Base-by-base conservation (phyloP, 441 rosid species). In the Erodium moschatum region DNA sequence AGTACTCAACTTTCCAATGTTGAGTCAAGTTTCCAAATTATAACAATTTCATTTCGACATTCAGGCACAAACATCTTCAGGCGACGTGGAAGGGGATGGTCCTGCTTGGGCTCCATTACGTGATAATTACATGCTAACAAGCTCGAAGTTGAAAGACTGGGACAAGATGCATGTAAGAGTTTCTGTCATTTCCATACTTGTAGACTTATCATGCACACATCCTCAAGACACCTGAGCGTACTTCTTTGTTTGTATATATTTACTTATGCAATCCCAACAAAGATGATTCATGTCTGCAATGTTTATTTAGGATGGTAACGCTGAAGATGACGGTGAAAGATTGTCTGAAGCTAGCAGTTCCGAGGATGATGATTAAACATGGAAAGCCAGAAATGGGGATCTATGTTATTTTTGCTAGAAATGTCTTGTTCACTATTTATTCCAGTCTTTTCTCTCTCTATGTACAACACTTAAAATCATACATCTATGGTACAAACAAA, bases 91-190 rank as follows among this genome's bases (percentile, higher is more conserved):
- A 24, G 91, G 74, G 79, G 84, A n/a, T n/a, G n/a, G n/a, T n/a
- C n/a, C n/a, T n/a, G n/a, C n/a, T n/a, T n/a, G n/a, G n/a, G n/a
- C n/a, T n/a, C n/a, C n/a, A n/a, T n/a, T n/a, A n/a, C n/a, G n/a
- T n/a, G n/a, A n/a, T n/a, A n/a, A n/a, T n/a, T n/a, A n/a, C n/a
- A n/a, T n/a, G n/a, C n/a, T n/a, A n/a, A n/a, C n/a, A n/a, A n/a
- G n/a, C n/a, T n/a, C 92, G 12, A 87, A 86, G 85, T 80, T 94
- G 67, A 94, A 89, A 78, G 83, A 87, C 75, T 89, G 98, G 98
- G 97, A 94, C 74, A 94, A 87, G 67, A 78, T 80, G 83, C 86
- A 74, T 79, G 96, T 93, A 80, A 73, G 77, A 11, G 16, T 9
- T 21, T 24, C 20, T 31, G 31, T 35, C n/a, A n/a, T n/a, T n/a